A percentile compares a stretch with the other conserved stretches of the same genome.
These are phyloP conservation scores for Ophiorrhiza pumila DNA, from an alignment of 257 asterid genomes.

Conservation along the genomic window DNA sequence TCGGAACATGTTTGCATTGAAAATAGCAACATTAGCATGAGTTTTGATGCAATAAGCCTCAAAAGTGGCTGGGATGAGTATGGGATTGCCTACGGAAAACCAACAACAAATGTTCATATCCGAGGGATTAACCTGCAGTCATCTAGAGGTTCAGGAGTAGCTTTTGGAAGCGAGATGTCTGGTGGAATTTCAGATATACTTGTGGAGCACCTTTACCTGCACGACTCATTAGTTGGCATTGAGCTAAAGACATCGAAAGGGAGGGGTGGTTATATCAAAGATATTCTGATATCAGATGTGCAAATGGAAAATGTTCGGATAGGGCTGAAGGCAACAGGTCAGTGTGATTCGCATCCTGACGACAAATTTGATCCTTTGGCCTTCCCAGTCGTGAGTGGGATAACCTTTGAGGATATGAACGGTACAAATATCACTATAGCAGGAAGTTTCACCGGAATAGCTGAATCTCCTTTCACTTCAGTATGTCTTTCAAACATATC, in stretches of 20 bases:
- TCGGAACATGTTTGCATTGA: conserved; percentile 79
- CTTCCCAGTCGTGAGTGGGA: conserved; percentile 54
- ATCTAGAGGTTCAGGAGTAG: conserved; percentile 63
- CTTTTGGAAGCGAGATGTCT: conserved; percentile 95
- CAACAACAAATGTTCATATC: conserved; percentile 63
- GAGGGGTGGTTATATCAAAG: conserved; percentile 74
- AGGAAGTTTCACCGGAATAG: conserved; percentile 64
- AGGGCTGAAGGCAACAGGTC: conserved; percentile 79
- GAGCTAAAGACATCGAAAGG: conserved; percentile 73
- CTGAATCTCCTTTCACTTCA: conserved; percentile 79
- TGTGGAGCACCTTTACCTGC: conserved; percentile 50
- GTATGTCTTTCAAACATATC: conserved; percentile 63
- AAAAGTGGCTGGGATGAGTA: conserved; percentile 99
- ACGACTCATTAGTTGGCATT: conserved; percentile 53
- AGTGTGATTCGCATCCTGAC: conserved; percentile 71
- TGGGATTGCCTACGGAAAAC: conserved; percentile 63
- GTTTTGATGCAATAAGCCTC: conserved; percentile 70
- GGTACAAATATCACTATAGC: conserved; percentile 65
- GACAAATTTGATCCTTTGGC: conserved; percentile 66
- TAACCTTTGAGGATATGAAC: conserved; percentile 49
- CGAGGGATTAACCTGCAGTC: conserved; percentile 50
- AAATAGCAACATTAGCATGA: conserved; percentile 78
- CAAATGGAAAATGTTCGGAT: conserved; percentile 49
- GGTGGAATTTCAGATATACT: conserved; percentile 78
- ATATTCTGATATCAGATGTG: conserved; percentile 41